These are phyloP conservation scores for Coemansia sp. DNA, from an alignment of 192 early-diverging fungal species.

Conservation along the genomic window DNA sequence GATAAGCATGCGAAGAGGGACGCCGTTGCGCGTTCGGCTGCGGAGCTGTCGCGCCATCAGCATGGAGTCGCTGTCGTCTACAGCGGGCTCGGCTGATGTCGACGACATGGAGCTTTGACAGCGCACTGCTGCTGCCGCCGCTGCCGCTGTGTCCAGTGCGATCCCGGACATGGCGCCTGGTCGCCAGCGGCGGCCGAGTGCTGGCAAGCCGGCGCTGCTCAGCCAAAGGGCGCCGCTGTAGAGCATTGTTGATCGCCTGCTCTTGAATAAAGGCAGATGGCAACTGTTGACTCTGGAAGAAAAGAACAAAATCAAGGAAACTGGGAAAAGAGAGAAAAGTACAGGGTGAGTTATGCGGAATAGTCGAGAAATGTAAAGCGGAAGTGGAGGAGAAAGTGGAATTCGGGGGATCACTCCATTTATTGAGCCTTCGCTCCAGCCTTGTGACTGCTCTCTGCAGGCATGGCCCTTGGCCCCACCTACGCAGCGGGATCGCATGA, in stretches of 20 bases:
- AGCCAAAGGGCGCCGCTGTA: background rate
- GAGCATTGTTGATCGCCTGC: background rate
- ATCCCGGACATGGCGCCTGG: too few species aligned
- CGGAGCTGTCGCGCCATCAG: constrained; percentile 8
- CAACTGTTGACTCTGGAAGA: background rate
- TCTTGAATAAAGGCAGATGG: background rate
- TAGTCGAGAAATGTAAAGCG: background rate
- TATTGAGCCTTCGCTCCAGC: background rate
- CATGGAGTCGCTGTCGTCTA: background rate
- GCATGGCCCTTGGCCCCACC: too few species aligned
- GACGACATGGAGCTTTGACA: constrained; percentile 17
- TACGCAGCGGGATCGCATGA: too few species aligned
- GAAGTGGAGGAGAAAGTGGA: background rate
- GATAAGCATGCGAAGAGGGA: constrained; percentile 63
- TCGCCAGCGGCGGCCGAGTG: background rate
- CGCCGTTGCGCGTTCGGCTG: constrained; percentile 24
- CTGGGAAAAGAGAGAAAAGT: background rate
- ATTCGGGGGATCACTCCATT: background rate
- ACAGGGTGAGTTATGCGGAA: background rate
- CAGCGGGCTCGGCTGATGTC: constrained; percentile 2
- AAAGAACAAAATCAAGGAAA: background rate
- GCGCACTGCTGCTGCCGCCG: background rate
- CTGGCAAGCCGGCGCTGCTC: background rate
- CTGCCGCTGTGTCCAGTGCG: too few species aligned
- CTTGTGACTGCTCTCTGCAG: background rate